phyloP scores from a whole-genome alignment of 345 rosid species.

The Fremontodendron californicum region DNA sequence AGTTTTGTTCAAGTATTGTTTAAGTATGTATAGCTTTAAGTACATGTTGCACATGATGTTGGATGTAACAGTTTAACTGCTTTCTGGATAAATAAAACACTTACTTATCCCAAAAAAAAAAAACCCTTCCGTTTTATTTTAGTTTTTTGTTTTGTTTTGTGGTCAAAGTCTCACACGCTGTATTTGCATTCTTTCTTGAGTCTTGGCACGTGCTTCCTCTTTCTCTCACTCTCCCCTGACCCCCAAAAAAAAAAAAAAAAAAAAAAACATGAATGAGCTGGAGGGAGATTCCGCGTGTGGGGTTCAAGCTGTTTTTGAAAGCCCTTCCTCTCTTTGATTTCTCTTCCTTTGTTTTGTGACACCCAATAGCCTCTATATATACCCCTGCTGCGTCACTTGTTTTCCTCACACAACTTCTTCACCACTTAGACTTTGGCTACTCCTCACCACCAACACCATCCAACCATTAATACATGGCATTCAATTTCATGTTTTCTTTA shows the following conservation, averaged over 20 bases:
- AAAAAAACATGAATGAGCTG: constrained; percentile 39
- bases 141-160: too few species aligned
- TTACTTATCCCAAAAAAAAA: too few species aligned
- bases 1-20: too few species aligned
- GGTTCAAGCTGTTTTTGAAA: constrained; percentile 46
- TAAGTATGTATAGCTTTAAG: too few species aligned
- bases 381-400: constrained; percentile 3
- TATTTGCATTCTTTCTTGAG: neutral
- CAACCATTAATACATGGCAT: constrained; percentile 28
- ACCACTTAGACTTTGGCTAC: neutral
- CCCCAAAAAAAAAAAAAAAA: neutral
- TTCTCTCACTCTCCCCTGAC: neutral
- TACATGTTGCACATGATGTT: too few species aligned
- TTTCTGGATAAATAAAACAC: too few species aligned
- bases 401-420: constrained; percentile 25
- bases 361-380: constrained; percentile 31
- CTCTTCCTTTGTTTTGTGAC: neutral
- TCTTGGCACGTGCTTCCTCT: constrained; percentile 30
- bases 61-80: too few species aligned
- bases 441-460: neutral
- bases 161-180: constrained; percentile 24
- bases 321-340: neutral
- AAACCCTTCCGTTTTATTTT: too few species aligned
- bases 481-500: constrained; percentile 4
- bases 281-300: constrained; percentile 46